Evolutionary conservation across 2,329 filamentous ascomycete genomes (phyloP).

Genomic region (Nakataea oryzae): DNA sequence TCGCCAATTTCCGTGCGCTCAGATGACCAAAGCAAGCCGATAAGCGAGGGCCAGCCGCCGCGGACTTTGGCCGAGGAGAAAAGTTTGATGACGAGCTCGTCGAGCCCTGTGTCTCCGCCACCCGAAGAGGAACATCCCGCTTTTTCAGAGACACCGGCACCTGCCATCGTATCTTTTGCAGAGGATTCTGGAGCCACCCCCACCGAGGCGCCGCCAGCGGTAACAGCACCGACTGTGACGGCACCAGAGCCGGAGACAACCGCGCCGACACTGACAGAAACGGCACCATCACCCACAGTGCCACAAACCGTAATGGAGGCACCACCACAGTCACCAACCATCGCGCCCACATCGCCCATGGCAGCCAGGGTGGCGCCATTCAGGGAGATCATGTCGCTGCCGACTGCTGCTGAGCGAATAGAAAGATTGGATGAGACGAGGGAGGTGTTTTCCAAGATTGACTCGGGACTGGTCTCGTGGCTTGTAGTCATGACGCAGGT

Average conservation of each 20-base stretch:
- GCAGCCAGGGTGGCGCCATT: conserved; percentile 44
- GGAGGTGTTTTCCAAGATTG: conserved; percentile 56
- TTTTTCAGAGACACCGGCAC: conserved; percentile 6
- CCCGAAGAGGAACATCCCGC: conserved; percentile 28
- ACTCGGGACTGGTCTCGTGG: conserved; percentile 64
- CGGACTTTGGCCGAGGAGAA: conserved; percentile 36
- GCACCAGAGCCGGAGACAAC: neutral
- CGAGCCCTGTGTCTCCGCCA: conserved; percentile 22
- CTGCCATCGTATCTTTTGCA: neutral
- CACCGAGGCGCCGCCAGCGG: neutral
- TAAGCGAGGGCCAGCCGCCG: conserved; percentile 13
- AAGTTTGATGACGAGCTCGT: conserved; percentile 21
- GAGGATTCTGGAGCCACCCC: no score
- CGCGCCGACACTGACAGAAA: conserved; percentile 4
- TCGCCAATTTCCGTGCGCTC: conserved; percentile 31
- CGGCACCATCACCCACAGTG: conserved; percentile 9
- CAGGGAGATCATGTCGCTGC: conserved; percentile 66
- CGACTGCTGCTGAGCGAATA: conserved; percentile 57
- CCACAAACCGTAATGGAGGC: conserved; percentile 1
- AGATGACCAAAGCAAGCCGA: conserved; percentile 14
- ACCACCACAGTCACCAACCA: neutral
- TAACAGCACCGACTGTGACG: neutral
- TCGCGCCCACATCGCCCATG: neutral
- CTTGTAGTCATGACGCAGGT: conserved; percentile 31
- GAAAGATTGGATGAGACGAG: conserved; percentile 64